Evolutionary conservation across 805 yeast genomes (phyloP), one percentile per base, ranked within the genome.

Genomic region (Zygotorulaspora danielsina): DNA sequence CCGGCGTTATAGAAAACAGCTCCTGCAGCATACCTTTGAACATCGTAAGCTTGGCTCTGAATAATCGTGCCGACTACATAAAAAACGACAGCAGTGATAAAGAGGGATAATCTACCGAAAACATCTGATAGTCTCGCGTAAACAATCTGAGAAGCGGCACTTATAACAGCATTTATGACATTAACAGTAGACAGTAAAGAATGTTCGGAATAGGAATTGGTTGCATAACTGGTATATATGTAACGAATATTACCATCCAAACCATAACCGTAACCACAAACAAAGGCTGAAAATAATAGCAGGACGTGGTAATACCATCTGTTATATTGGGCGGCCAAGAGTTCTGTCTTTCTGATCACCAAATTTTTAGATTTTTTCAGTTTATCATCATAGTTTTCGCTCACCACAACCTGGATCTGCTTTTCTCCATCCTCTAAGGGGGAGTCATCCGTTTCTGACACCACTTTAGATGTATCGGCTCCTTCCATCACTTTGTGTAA

Each of bases 41-140:
- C 69, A 46, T 74, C 72, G 41, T 66, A 68, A 9, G 80, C 76
- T 55, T 75, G 78, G 5, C 74, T 70, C 59, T 75, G 73, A 42
- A 77, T 72, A 25, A 78, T 61, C 2, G 81, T 76, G 12, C 82
- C 82, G 29, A 77, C 65, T 8, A 67, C 65, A 50, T 78, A 77
- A 34, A 76, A 66, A 1, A 76, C 36, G n/a, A 75, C 61, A 1
- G 78, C 65, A 5, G 69, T 56, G 13, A 71, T 27, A 32, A 72
- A 55, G 39, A 77, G 55, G 45, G 72, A 75, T 27, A 74, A 51
- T 57, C 82, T 68, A 20, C 82, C 82, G 53, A 74, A 77, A 9
- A 67, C 61, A 55, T 78, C 81, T 9, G 79, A 69, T 34, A 77
- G 59, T 46, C 81, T 63, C 4, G 82, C 81, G 46, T 68, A 76